Base-by-base conservation (phyloP, 305 asterid species). In the Plantago coronopus region DNA sequence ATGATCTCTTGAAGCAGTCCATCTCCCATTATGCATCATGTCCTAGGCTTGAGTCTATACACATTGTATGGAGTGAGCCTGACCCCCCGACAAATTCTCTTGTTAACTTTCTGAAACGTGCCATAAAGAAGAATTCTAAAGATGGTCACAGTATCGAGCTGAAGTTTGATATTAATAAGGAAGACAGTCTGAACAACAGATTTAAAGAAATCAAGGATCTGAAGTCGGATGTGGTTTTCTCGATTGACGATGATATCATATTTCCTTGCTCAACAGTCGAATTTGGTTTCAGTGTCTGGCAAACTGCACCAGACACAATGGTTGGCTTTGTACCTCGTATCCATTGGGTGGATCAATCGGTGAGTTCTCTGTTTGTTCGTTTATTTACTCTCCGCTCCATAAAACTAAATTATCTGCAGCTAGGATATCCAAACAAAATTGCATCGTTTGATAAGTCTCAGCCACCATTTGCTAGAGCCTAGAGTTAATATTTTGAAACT, bases 291-390 rank as follows among this genome's bases (percentile, higher is more conserved):
- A 76, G 61, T 65, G 89, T 79, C 48, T 86, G 94, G 96, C 83
- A 74, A 70, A 86, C 83, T 74, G 87, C 95, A 59, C 83, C 93
- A 19, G 85, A 83, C 69, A 44, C 95, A 42, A 86, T 86, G 94
- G 96, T 88, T 71, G 96, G 96, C 47, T 88, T 88, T 74, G 96
- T 88, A 61, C 96, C 95, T 17, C 94, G 95, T 63, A 53, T 80
- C 54, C 95, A 86, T 68, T 79, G 90, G 90, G 68, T 80, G 63
- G 83, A 80, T 48, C 70, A 74, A 55, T 67, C 71, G 87, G 95
- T 86, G 78, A 42, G 82, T 65, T 47, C 69, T 72, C 22, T 66
- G 43, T 18, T 20, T 17, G 43, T 27, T 37, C 23, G 18, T 18
- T 42, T 38, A 31, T 31, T 37, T 10, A 42, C n/a, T 29, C 21